Base-by-base conservation (phyloP, 169 alveolate genomes). In the Eimeria tenella region DNA sequence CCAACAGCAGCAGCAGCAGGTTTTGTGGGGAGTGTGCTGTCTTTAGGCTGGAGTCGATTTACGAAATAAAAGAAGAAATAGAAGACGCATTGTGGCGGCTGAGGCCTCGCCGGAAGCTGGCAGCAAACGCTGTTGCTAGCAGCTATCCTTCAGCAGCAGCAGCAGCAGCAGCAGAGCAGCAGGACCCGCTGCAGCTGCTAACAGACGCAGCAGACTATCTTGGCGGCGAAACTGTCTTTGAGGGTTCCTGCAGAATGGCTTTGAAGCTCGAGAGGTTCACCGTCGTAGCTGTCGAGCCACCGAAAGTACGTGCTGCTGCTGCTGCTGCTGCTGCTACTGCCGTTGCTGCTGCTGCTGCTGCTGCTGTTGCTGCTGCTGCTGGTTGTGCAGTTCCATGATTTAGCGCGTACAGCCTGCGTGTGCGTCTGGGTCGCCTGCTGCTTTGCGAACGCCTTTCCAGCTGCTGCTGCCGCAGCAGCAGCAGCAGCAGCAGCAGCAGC, bases 51-150 rank as follows among this genome's bases (percentile, higher is more conserved):
- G 99, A 98, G 95, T 96, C 98, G 62, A 96, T 97, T 21, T 97
- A 97, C 83, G 99, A 97, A 93, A 97, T 98, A 65, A 97, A 98
- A 68, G 97, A 97, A 52, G 98, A 98, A 93, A 90, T 98, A 21
- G 94, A 91, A 19, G 97, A 95, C 68, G 96, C 88, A 49, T 73
- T 95, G n/a, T 92, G 93, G 73, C 92, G 95, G 79, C 23, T 77
- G 86, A 49, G 73, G 53, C 86, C 96, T 52, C 75, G 77, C 21
- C 25, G 90, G 8, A 56, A 60, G 60, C 70, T 74, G 63, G 73
- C 88, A 65, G 56, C 75, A 25, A 73, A 53, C 60, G 86, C 75
- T 9, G 90, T 60, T 56, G 73, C 90, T n/a, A 56, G 60, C 25
- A 75, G 60, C 23, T 83, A 56, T 25, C 77, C 77, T 6, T 10